These are phyloP conservation scores for Rhizopogon roseolus DNA, from an alignment of 768 basidiomycete genomes.

Conservation along the genomic window DNA sequence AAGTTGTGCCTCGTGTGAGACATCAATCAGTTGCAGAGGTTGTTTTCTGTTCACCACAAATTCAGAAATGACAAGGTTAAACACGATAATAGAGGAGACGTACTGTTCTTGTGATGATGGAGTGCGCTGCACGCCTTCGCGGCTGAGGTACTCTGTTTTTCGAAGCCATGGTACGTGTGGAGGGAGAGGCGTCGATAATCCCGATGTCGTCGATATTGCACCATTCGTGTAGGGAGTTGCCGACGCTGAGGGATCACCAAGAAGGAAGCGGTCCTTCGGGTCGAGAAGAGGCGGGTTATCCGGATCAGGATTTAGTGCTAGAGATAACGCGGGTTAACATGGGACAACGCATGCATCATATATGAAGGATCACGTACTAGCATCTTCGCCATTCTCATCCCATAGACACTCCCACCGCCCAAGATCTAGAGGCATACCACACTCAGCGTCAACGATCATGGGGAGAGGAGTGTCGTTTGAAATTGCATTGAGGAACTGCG, in stretches of 20 bases:
- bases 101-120: constrained; percentile 51
- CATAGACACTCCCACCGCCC: constrained; percentile 79
- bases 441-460: constrained; percentile 96
- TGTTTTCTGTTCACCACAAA: constrained; percentile 38
- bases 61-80: background rate
- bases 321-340: background rate
- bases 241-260: constrained; percentile 57
- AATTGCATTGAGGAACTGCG: constrained; percentile 78
- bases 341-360: background rate
- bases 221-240: constrained; percentile 39
- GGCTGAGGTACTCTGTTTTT: constrained; percentile 84
- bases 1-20: constrained; percentile 71
- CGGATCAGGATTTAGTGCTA: constrained; percentile 65
- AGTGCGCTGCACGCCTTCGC: constrained; percentile 47
- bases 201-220: constrained; percentile 28
- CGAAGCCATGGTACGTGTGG: constrained; percentile 86
- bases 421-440: constrained; percentile 93
- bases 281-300: constrained; percentile 57
- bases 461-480: constrained; percentile 81
- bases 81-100: constrained; percentile 15
- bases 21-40: constrained; percentile 49
- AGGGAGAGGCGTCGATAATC: constrained; percentile 40
- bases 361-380: constrained; percentile 38
- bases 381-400: constrained; percentile 73
- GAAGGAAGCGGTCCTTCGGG: constrained; percentile 70